Evolutionary conservation across 345 rosid species (phyloP).

Genomic region (Turritis glabra): DNA sequence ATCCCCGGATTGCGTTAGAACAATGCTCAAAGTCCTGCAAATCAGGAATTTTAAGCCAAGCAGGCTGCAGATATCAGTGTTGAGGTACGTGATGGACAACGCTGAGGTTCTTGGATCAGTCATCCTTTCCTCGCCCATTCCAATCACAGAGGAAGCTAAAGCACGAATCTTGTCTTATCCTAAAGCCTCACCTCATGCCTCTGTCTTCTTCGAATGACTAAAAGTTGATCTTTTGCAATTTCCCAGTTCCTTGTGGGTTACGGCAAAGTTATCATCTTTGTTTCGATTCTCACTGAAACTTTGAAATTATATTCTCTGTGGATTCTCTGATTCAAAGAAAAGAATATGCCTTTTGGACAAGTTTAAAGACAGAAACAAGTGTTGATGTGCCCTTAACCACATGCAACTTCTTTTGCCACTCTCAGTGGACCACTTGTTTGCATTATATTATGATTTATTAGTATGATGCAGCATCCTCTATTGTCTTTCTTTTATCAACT

Average conservation of each 20-base stretch:
- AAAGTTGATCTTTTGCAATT: neutral
- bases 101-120: constrained; percentile 28
- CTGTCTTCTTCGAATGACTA: constrained; percentile 1
- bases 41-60: constrained; percentile 9
- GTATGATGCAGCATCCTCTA: constrained; percentile 26
- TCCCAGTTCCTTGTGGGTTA: neutral
- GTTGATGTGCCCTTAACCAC: constrained; percentile 31
- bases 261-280: neutral
- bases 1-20: constrained; percentile 4
- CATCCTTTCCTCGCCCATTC: constrained; percentile 1
- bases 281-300: neutral
- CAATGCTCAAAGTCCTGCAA: constrained; percentile 11
- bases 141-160: constrained; percentile 18
- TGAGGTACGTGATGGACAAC: constrained; percentile 26
- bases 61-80: constrained; percentile 3
- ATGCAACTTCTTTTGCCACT: constrained; percentile 33
- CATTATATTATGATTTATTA: constrained; percentile 2
- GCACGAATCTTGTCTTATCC: constrained; percentile 15
- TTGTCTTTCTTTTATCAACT: constrained; percentile 25
- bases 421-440: constrained; percentile 31
- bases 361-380: constrained; percentile 25
- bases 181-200: constrained; percentile 19
- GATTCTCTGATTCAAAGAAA: constrained; percentile 3
- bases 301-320: neutral
- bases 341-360: constrained; percentile 33